Conservation (phyloP, 1,284 basidiomycete species). For the Irpex sp. region DNA sequence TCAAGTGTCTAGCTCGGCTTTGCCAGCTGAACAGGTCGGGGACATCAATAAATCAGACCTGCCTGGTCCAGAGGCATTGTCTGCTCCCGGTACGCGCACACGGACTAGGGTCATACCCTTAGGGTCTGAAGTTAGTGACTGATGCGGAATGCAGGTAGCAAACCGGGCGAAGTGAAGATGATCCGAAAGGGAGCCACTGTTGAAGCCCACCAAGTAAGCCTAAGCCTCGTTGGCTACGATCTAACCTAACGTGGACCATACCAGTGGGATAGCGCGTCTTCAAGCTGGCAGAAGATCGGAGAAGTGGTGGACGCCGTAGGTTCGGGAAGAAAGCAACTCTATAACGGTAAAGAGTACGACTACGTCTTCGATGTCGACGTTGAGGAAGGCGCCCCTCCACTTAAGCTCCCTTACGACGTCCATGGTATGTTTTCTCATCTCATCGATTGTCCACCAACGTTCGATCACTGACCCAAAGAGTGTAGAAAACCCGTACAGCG, state of each 20-base stretch:
- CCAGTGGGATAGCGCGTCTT: constrained; percentile 73
- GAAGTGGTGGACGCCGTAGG: constrained; percentile 95
- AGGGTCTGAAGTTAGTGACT: background rate
- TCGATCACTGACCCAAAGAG: constrained; percentile 2
- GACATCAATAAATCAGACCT: constrained; percentile 90
- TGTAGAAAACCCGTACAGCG: constrained; percentile 87
- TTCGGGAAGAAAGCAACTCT: constrained; percentile 81
- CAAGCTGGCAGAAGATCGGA: constrained; percentile 90
- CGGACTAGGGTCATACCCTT: background rate
- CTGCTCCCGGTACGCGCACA: constrained; percentile 54
- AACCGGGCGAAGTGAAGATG: constrained; percentile 92
- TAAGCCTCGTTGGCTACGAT: background rate
- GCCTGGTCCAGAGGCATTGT: constrained; percentile 81
- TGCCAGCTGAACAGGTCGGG: constrained; percentile 81
- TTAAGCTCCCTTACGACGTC: constrained; percentile 94
- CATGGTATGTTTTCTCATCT: constrained; percentile 64
- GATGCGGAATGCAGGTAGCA: constrained; percentile 58
- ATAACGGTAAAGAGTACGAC: constrained; percentile 93
- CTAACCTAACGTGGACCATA: constrained; percentile 1
- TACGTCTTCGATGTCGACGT: constrained; percentile 99
- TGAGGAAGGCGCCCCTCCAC: constrained; percentile 85
- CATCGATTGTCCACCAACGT: background rate
- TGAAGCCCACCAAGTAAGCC: constrained; percentile 79
- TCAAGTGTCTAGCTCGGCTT: constrained; percentile 64
- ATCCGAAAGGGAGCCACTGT: constrained; percentile 75